Conservation (phyloP, 768 basidiomycete genomes). For the Podaxis mareebaensis region DNA sequence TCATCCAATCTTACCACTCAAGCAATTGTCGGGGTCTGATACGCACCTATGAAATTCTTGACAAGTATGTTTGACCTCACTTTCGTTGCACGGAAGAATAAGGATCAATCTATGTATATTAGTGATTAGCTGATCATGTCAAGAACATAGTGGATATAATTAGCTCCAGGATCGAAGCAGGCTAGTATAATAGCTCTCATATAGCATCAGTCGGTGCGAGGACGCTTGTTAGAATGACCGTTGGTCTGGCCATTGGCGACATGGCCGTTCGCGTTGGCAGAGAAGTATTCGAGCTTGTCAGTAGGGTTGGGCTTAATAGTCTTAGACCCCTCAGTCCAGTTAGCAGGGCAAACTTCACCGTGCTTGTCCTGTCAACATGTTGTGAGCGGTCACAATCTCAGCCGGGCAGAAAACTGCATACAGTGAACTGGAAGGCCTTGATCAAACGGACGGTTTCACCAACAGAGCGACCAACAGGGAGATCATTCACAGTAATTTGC, state of each 20-base stretch:
- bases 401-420: constrained; percentile 33
- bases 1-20: too few species aligned
- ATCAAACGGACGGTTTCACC: constrained; percentile 90
- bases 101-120: not conserved
- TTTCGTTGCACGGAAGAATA: not conserved
- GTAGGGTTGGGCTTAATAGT: constrained; percentile 83
- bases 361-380: constrained; percentile 62
- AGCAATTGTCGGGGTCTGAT: too few species aligned
- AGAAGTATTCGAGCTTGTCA: constrained; percentile 75
- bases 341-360: constrained; percentile 92
- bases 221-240: constrained; percentile 51
- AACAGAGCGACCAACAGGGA: constrained; percentile 93
- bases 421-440: constrained; percentile 92
- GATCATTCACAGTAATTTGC: constrained; percentile 88
- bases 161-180: constrained; percentile 5
- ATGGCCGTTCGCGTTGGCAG: constrained; percentile 37
- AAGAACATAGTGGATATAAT: not conserved
- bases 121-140: not conserved
- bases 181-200: not conserved
- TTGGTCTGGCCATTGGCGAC: constrained; percentile 22
- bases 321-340: constrained; percentile 81
- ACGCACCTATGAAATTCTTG: not conserved
- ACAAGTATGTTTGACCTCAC: not conserved
- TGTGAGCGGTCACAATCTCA: not conserved
- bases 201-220: constrained; percentile 48